Evolutionary conservation across 2,329 filamentous ascomycete genomes (phyloP).

Genomic region (Aspergillus fischeri): DNA sequence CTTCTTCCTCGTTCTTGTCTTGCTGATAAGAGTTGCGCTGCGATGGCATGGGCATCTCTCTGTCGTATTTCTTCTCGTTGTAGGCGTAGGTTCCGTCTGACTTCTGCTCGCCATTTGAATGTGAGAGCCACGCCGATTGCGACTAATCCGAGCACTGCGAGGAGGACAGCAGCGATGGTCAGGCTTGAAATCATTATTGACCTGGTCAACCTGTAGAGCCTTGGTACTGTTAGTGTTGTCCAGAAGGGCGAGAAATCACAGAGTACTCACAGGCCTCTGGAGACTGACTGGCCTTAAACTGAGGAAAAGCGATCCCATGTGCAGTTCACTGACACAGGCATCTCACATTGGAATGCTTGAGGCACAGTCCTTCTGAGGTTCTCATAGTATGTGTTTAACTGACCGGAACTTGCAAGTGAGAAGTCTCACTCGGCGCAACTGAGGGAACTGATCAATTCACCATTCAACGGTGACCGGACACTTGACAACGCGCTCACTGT

Average conservation of each 20-base stretch:
- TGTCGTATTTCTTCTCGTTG: neutral
- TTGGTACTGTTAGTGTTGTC: neutral
- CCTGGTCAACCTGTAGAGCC: neutral
- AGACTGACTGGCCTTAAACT: neutral
- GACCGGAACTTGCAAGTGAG: neutral
- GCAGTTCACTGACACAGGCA: neutral
- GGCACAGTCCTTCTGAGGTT: neutral
- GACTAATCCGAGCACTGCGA: neutral
- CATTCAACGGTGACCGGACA: neutral
- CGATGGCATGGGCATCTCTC: neutral
- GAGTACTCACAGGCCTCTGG: neutral
- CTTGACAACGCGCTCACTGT: neutral
- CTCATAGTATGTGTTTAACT: neutral
- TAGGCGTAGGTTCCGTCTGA: neutral
- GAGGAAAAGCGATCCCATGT: neutral
- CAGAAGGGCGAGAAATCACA: neutral
- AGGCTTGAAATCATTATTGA: constrained; percentile 15
- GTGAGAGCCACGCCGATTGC: constrained; percentile 1
- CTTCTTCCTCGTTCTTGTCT: neutral
- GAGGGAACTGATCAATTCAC: neutral
- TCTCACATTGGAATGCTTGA: neutral
- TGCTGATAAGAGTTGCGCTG: neutral
- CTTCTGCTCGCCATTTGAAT: neutral
- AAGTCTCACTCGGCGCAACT: neutral
- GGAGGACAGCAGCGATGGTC: constrained; percentile 11